Evolutionary conservation across 345 rosid genomes (phyloP).

Genomic region (Eutrema japonicum): DNA sequence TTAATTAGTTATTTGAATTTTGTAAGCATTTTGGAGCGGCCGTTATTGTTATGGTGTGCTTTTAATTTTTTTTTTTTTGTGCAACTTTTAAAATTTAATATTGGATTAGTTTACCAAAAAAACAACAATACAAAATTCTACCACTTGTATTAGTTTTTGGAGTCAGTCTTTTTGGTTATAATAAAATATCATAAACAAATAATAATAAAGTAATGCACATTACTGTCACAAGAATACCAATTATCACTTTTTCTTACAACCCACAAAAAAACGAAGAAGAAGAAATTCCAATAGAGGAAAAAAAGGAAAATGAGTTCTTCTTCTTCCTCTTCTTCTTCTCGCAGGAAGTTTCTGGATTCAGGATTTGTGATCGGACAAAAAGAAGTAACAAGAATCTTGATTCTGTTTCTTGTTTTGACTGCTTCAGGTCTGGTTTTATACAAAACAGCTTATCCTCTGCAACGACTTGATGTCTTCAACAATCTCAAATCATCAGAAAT

Average conservation of each 20-base stretch:
- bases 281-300: not conserved
- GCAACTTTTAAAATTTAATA: too few species aligned
- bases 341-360: slow-evolving; percentile 25
- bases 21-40: too few species aligned
- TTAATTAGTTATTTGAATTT: too few species aligned
- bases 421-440: slow-evolving; percentile 44
- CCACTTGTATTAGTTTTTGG: not conserved
- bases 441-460: slow-evolving; percentile 41
- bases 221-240: slow-evolving; percentile 4
- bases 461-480: too few species aligned
- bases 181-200: not conserved
- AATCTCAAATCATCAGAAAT: not conserved
- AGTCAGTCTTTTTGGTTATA: not conserved
- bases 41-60: too few species aligned
- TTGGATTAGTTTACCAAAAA: too few species aligned
- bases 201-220: not conserved
- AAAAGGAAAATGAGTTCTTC: slow-evolving; percentile 34
- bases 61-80: too few species aligned
- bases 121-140: not conserved
- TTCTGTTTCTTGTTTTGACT: slow-evolving; percentile 37
- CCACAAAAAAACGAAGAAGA: slow-evolving; percentile 13
- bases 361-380: slow-evolving; percentile 30
- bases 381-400: slow-evolving; percentile 34
- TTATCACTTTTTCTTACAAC: not conserved
- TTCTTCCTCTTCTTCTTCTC: slow-evolving; percentile 31